These are phyloP conservation scores for Lentinus brumalis DNA, from an alignment of 768 basidiomycete species.

Conservation along the genomic window DNA sequence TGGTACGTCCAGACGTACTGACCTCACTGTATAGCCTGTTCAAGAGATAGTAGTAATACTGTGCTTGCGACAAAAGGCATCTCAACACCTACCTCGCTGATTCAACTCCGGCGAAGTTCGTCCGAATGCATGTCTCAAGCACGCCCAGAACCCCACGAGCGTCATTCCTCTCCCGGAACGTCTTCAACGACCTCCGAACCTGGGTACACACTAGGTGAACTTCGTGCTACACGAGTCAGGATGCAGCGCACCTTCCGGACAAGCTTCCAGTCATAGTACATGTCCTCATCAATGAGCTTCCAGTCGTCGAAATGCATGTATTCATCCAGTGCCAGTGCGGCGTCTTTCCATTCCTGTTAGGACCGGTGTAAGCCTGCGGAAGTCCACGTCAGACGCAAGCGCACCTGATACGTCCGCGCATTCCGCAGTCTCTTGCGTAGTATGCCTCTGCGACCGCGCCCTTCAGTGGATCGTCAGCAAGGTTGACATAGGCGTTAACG, in stretches of 20 bases:
- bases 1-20: conserved; percentile 8
- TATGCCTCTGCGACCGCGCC: conserved; percentile 83
- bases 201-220: conserved; percentile 22
- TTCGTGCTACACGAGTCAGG: neutral
- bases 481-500: neutral
- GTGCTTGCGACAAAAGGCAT: neutral
- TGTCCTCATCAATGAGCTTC: conserved; percentile 87
- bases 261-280: conserved; percentile 90
- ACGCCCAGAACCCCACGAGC: conserved; percentile 86
- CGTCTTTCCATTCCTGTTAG: conserved; percentile 81
- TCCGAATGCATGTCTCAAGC: conserved; percentile 85
- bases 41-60: neutral
- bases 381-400: conserved; percentile 11
- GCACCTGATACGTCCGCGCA: conserved; percentile 72
- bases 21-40: conserved; percentile 86
- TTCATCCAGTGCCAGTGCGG: conserved; percentile 76
- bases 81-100: conserved; percentile 57
- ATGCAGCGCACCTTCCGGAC: conserved; percentile 64
- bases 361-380: neutral
- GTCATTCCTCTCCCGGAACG: conserved; percentile 75
- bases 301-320: conserved; percentile 87
- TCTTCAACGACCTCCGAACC: conserved; percentile 75
- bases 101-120: conserved; percentile 94
- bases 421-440: conserved; percentile 75
- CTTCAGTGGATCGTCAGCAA: conserved; percentile 38